Percentiles rank a stretch among this genome's conserved stretches.
These are phyloP conservation scores for Mollisiaceae sp. DNA, from an alignment of 2,329 filamentous ascomycete genomes.

Conservation along the genomic window DNA sequence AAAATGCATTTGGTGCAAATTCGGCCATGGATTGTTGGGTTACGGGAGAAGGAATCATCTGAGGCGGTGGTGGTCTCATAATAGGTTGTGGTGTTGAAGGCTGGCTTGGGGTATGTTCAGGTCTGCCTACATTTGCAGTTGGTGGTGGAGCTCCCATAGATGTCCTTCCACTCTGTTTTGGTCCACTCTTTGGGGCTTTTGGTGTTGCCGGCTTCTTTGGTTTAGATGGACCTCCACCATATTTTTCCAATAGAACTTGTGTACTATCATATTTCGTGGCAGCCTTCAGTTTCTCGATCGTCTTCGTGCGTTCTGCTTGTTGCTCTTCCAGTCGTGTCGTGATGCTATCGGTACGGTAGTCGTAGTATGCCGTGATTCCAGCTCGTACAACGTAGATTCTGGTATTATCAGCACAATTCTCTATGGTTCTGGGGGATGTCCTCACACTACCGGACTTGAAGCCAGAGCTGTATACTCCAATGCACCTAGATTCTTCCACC, in stretches of 20 bases:
- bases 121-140: constrained; percentile 65
- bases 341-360: constrained; percentile 76
- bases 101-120: constrained; percentile 33
- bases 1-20: constrained; percentile 76
- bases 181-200: constrained; percentile 33
- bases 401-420: constrained; percentile 13
- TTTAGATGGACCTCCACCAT: constrained; percentile 63
- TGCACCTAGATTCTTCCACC: constrained; percentile 76
- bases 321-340: constrained; percentile 73
- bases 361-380: constrained; percentile 72
- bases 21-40: constrained; percentile 50
- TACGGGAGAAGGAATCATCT: constrained; percentile 30
- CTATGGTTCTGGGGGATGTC: neutral
- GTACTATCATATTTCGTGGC: constrained; percentile 97
- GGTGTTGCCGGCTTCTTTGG: constrained; percentile 37
- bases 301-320: constrained; percentile 79
- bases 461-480: constrained; percentile 80
- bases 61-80: constrained; percentile 24
- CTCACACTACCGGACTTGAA: constrained; percentile 79
- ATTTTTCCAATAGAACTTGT: constrained; percentile 90
- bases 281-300: constrained; percentile 92
- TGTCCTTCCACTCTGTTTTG: constrained; percentile 48
- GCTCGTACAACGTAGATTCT: constrained; percentile 83
- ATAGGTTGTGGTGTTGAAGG: constrained; percentile 37
- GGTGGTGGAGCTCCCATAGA: constrained; percentile 62